Evolutionary conservation across 768 basidiomycete species (phyloP).

Genomic region (Termitomyces titanicus): DNA sequence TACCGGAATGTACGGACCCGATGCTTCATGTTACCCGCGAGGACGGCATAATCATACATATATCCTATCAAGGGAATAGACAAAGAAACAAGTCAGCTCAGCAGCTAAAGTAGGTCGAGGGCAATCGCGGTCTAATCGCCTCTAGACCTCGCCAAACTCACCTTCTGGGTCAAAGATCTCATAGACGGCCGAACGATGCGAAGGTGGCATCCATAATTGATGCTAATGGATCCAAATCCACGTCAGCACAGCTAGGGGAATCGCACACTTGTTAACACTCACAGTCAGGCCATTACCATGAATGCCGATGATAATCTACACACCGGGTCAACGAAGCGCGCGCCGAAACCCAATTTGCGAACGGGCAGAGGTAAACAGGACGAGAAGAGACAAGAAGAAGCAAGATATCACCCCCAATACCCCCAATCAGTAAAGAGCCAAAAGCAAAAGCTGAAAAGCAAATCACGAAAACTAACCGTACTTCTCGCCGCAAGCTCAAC

Average conservation of each 20-base stretch:
- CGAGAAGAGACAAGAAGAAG: not conserved
- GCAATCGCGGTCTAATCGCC: slow-evolving; percentile 1
- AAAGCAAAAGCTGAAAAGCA: slow-evolving; percentile 5
- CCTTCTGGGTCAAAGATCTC: slow-evolving; percentile 66
- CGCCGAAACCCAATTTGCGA: not conserved
- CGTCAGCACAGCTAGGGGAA: not conserved
- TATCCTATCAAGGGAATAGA: slow-evolving; percentile 24
- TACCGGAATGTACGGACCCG: slow-evolving; percentile 22
- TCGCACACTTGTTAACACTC: slow-evolving; percentile 8
- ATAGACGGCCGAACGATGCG: slow-evolving; percentile 59
- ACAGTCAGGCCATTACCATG: slow-evolving; percentile 70
- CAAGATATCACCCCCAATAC: not conserved
- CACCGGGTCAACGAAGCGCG: slow-evolving; percentile 3
- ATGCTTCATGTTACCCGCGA: slow-evolving; percentile 40
- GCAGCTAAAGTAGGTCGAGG: not conserved
- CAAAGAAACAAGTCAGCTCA: not conserved
- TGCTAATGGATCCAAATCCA: slow-evolving; percentile 28
- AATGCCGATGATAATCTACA: slow-evolving; percentile 55
- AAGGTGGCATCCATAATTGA: slow-evolving; percentile 66
- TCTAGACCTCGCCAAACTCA: not conserved
- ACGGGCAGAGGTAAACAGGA: not conserved
- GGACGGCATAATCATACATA: slow-evolving; percentile 37
- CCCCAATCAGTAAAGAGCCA: slow-evolving; percentile 1
- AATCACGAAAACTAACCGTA: slow-evolving; percentile 40
- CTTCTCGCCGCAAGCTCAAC: slow-evolving; percentile 55